phyloP scores from a whole-genome alignment of 371 early-diverging fungal genomes.

The Rhizopus sp. region DNA sequence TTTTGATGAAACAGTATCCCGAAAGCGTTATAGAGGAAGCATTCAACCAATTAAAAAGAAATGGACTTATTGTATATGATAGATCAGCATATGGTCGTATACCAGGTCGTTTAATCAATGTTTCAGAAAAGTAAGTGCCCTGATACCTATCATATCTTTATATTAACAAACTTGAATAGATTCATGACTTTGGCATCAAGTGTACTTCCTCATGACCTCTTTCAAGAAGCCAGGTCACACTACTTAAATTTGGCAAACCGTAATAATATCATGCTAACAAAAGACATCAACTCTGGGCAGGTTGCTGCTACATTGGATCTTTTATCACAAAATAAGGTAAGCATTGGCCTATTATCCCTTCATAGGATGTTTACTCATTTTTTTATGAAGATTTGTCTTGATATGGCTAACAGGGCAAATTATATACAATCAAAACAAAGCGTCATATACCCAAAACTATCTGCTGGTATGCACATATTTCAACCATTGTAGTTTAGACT shows the following conservation, averaged over 20 bases:
- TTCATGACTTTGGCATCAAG: constrained; percentile 14
- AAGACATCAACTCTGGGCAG: constrained; percentile 3
- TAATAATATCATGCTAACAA: not conserved
- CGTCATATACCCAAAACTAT: constrained; percentile 8
- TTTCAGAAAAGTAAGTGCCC: constrained; percentile 18
- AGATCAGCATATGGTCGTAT: constrained; percentile 11
- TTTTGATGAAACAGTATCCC: constrained; percentile 5
- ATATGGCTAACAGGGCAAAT: not conserved
- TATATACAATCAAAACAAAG: constrained; percentile 7
- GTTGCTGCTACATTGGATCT: constrained; percentile 11
- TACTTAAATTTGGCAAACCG: not conserved
- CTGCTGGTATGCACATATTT: constrained; percentile 12
- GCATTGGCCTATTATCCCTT: not conserved
- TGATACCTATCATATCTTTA: not conserved
- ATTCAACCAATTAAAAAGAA: not conserved
- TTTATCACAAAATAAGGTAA: constrained; percentile 19
- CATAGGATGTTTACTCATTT: not conserved
- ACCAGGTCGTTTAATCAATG: constrained; percentile 23
- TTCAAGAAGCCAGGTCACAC: constrained; percentile 4
- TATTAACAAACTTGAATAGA: not conserved
- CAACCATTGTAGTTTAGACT: not conserved
- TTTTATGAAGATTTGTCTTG: constrained; percentile 5
- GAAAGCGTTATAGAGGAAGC: constrained; percentile 9
- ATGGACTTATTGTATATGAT: constrained; percentile 11
- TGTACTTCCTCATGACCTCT: constrained; percentile 7